These are phyloP conservation scores for Withania somnifera DNA, from an alignment of 305 asterid genomes.

Conservation along the genomic window DNA sequence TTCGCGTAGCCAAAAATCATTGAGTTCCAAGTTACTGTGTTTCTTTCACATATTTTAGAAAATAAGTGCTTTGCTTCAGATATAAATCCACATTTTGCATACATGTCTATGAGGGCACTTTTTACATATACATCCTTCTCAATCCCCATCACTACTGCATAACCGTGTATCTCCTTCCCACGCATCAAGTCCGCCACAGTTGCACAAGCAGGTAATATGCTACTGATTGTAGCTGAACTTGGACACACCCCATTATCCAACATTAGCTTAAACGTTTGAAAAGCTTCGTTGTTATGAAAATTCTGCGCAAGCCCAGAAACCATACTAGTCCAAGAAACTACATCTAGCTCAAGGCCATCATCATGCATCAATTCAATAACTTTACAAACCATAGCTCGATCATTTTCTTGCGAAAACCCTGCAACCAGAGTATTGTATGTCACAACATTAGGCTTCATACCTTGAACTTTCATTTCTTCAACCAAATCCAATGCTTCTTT, in stretches of 20 bases:
- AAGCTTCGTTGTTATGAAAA: slow-evolving; percentile 33
- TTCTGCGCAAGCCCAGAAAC: slow-evolving; percentile 60
- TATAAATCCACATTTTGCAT: slow-evolving; percentile 59
- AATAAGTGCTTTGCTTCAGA: slow-evolving; percentile 40
- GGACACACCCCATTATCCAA: slow-evolving; percentile 32
- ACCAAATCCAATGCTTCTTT: slow-evolving; percentile 29
- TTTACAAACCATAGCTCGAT: slow-evolving; percentile 22
- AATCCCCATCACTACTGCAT: slow-evolving; percentile 35
- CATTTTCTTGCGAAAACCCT: slow-evolving; percentile 54
- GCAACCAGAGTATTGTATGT: slow-evolving; percentile 57
- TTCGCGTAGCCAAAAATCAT: slow-evolving; percentile 70
- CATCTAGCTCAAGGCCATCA: slow-evolving; percentile 45
- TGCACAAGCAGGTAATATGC: slow-evolving; percentile 54
- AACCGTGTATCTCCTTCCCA: slow-evolving; percentile 61
- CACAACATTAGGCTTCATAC: slow-evolving; percentile 40
- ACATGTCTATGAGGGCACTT: slow-evolving; percentile 65
- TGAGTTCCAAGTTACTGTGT: slow-evolving; percentile 57
- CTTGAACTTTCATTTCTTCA: slow-evolving; percentile 29
- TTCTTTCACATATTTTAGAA: slow-evolving; percentile 26
- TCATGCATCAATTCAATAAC: slow-evolving; percentile 24
- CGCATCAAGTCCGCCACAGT: slow-evolving; percentile 34
- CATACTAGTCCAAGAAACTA: slow-evolving; percentile 60
- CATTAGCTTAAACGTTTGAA: slow-evolving; percentile 35
- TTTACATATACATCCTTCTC: slow-evolving; percentile 38
- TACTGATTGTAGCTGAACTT: slow-evolving; percentile 43